Evolutionary conservation across 371 early-diverging fungal genomes (phyloP).

Genomic region (Lichtheimia corymbifera): DNA sequence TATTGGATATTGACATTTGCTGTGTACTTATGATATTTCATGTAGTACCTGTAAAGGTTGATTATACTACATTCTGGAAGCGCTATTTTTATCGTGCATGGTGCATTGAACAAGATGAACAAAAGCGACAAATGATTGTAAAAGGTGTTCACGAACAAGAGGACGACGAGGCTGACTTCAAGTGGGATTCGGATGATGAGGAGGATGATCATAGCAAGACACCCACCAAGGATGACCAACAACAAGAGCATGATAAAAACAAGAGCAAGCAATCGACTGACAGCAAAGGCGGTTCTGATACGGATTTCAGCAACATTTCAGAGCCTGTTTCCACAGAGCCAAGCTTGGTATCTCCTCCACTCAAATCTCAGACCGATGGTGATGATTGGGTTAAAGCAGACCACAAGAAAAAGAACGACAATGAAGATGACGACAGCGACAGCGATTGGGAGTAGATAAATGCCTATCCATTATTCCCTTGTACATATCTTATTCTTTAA

Average conservation of each 20-base stretch:
- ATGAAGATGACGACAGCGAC: conserved; percentile 32
- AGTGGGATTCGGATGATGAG: conserved; percentile 53
- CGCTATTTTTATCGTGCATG: conserved; percentile 49
- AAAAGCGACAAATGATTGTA: conserved; percentile 44
- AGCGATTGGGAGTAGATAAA: conserved; percentile 46
- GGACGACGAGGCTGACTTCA: conserved; percentile 44
- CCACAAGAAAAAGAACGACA: conserved; percentile 4
- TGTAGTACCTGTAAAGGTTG: conserved; percentile 46
- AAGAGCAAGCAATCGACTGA: conserved; percentile 1
- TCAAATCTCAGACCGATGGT: conserved; percentile 21
- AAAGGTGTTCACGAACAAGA: conserved; percentile 23
- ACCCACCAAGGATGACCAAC: not conserved
- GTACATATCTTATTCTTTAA: no score
- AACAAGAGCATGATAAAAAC: not conserved
- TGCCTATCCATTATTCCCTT: no score
- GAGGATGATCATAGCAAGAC: conserved; percentile 14
- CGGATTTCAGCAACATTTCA: conserved; percentile 25
- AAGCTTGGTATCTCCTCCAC: conserved; percentile 24
- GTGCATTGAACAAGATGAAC: conserved; percentile 50
- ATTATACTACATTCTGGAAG: conserved; percentile 46
- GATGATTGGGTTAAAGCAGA: conserved; percentile 24
- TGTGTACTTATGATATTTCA: not conserved
- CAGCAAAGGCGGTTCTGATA: conserved; percentile 17
- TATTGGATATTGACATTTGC: not conserved
- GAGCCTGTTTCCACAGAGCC: conserved; percentile 25